Percentiles rank a stretch among this genome's conserved stretches.
phyloP scores from a whole-genome alignment of 352 stramenopile genomes.

The Phytopythium ostracodes region DNA sequence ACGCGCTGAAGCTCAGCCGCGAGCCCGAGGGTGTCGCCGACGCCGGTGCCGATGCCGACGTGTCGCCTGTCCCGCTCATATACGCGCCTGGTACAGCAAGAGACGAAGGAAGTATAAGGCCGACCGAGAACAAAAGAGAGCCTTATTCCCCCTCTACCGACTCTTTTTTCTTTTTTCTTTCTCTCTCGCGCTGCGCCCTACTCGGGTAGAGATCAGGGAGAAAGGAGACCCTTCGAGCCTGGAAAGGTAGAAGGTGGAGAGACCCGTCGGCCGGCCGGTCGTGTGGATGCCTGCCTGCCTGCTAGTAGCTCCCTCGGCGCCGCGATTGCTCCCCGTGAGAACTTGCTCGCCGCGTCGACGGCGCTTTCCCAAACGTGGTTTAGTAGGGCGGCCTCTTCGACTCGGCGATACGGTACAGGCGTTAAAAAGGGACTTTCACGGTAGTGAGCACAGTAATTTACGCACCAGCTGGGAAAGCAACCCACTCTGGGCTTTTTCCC shows the following conservation, averaged over 20 bases:
- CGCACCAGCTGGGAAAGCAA: no score
- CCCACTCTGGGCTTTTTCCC: no score
- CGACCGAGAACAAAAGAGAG: neutral
- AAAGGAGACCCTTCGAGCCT: neutral
- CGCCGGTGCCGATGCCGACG: neutral
- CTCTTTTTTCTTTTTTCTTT: neutral
- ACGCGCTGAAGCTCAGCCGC: constrained; percentile 45
- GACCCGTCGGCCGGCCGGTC: neutral
- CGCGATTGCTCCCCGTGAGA: neutral
- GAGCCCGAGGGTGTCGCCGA: constrained; percentile 1
- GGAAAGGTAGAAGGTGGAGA: neutral
- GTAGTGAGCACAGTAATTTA: no score
- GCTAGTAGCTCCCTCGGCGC: no score
- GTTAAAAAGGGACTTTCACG: no score
- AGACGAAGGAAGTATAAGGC: neutral
- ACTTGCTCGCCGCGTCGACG: no score
- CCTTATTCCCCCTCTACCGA: neutral
- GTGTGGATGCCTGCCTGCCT: neutral
- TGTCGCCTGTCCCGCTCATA: constrained; percentile 1
- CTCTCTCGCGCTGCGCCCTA: no score
- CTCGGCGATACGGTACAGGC: no score
- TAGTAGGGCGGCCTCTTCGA: no score
- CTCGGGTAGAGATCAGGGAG: neutral
- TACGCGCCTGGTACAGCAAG: neutral
- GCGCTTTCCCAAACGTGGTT: no score